Percentiles rank a stretch among this genome's conserved stretches.
phyloP scores from a whole-genome alignment of 2,329 filamentous ascomycete species.

The Fusarium burgessii region DNA sequence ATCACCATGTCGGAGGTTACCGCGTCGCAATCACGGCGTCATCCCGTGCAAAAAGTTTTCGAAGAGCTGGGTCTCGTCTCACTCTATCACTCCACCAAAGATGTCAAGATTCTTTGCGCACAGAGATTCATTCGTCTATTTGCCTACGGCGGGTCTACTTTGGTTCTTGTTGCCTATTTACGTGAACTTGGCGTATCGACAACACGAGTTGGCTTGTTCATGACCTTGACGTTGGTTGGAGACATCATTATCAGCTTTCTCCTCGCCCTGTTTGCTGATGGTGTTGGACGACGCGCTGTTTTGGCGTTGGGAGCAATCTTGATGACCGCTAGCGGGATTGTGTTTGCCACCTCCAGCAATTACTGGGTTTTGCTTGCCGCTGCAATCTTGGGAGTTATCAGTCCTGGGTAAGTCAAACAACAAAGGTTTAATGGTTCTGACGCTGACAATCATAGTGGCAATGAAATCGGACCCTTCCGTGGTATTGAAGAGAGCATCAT shows the following conservation, averaged over 20 bases:
- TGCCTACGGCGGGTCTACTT: conserved; percentile 70
- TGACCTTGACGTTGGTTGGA: conserved; percentile 72
- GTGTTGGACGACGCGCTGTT: conserved; percentile 65
- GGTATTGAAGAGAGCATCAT: conserved; percentile 72
- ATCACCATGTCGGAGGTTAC: conserved; percentile 2
- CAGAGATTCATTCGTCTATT: conserved; percentile 72
- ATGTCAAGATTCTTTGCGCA: conserved; percentile 64
- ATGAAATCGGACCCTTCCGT: conserved; percentile 73
- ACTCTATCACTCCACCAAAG: conserved; percentile 34
- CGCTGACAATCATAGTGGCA: conserved; percentile 59
- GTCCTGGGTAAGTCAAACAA: conserved; percentile 56
- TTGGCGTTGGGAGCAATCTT: conserved; percentile 65
- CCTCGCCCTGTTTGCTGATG: conserved; percentile 70
- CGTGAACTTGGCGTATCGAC: conserved; percentile 62
- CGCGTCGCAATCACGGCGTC: not conserved
- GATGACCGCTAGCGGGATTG: conserved; percentile 67
- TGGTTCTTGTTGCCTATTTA: conserved; percentile 69
- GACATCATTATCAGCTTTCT: conserved; percentile 70
- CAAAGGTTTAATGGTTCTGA: accelerated
- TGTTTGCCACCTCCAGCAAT: conserved; percentile 64
- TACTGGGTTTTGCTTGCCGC: conserved; percentile 70
- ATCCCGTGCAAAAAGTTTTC: not conserved
- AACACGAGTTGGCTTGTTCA: conserved; percentile 69
- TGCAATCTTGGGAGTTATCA: conserved; percentile 71
- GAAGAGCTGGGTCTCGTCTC: conserved; percentile 47